These are phyloP conservation scores for Mortierella antarctica DNA, from an alignment of 192 early-diverging fungal species.

Conservation along the genomic window DNA sequence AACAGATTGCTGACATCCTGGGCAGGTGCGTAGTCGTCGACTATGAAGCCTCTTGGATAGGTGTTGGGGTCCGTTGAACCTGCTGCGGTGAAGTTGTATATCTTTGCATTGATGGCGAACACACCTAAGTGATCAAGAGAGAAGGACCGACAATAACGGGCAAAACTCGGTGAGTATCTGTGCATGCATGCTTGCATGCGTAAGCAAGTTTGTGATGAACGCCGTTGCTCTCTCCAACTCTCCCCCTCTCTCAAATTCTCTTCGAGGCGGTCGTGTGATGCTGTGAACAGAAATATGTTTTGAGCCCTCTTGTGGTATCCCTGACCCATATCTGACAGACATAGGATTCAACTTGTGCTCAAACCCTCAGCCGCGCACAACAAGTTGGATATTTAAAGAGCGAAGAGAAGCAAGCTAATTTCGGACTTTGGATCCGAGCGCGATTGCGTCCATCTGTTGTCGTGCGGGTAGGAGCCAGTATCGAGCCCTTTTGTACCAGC, in stretches of 20 bases:
- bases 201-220: too few relatives aligned
- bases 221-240: too few relatives aligned
- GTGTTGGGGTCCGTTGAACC: neutral
- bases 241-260: too few relatives aligned
- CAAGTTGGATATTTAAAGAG: too few relatives aligned
- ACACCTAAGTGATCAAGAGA: slow-evolving; percentile 11
- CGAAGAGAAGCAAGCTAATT: slow-evolving; percentile 6
- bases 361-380: too few relatives aligned
- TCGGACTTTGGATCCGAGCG: slow-evolving; percentile 28
- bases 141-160: neutral
- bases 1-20: slow-evolving; percentile 69
- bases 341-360: too few relatives aligned
- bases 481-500: neutral
- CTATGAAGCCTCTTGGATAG: slow-evolving; percentile 13
- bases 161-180: neutral
- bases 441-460: neutral
- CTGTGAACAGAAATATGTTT: too few relatives aligned
- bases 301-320: too few relatives aligned
- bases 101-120: slow-evolving; percentile 38
- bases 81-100: slow-evolving; percentile 21
- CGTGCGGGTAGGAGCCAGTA: neutral
- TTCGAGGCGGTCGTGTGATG: too few relatives aligned
- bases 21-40: slow-evolving; percentile 50
- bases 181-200: neutral
- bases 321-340: too few relatives aligned